Evolutionary conservation across 169 alveolate genomes (phyloP), one percentile per base, ranked within the genome.

Genomic region (Plasmodium gonderi): DNA sequence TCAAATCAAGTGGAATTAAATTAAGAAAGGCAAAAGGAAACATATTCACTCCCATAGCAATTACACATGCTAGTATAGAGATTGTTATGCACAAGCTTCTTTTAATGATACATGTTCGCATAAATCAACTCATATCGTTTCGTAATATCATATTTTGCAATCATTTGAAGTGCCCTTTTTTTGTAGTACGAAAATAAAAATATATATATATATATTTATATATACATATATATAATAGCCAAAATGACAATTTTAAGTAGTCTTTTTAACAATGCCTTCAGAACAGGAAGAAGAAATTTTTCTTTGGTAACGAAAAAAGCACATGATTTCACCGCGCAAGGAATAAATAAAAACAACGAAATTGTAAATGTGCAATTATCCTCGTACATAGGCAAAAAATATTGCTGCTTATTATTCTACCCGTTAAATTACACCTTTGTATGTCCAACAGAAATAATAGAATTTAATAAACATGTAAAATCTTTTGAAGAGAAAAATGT

Each of bases 361-460:
- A 69, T 95, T 36, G 68, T 78, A 40, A 94, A 95, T 67, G 92
- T 95, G 26, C 92, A 94, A 54, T 51, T 95, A 12, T 60, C 92
- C 44, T 94, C 94, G 11, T 93, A 95, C 74, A 80, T 94, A 74
- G 94, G 93, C 38, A 95, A 91, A 14, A 83, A 92, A 45, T 95
- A 94, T 79, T 97, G 96, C 36, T 69, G 95, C 49, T 42, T 96
- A 49, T 80, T 96, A n/a, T 96, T 96, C 44, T 96, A 96, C 87
- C 97, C 97, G 9, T 79, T 96, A 90, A 96, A 96, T 79, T 96
- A 94, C 51, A 96, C 97, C 51, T 96, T 96, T 49, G 97, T 96
- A 23, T 96, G 97, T 45, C 97, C 97, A 23, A 92, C 97, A 33
- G 97, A 96, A 95, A 92, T 96, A 29, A 80, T 96, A 83, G 97